Percentiles rank a stretch among this genome's conserved stretches.
phyloP scores from a whole-genome alignment of 768 basidiomycete species.

The Macrolepiota fuliginosa region DNA sequence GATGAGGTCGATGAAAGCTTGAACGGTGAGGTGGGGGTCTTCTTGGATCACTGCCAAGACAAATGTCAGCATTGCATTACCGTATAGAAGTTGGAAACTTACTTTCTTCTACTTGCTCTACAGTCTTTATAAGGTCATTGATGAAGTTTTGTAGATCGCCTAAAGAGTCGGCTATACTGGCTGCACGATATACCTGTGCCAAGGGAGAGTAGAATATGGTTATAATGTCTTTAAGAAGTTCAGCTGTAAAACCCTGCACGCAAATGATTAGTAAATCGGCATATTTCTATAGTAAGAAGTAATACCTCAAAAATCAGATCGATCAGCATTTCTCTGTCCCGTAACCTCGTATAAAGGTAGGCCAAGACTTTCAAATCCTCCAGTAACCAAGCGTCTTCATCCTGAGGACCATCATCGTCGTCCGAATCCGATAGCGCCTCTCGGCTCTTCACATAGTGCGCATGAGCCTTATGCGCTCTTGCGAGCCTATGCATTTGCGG shows the following conservation, averaged over 20 bases:
- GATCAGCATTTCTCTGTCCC: constrained; percentile 90
- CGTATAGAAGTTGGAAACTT: constrained; percentile 27
- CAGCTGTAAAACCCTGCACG: constrained; percentile 87
- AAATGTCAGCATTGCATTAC: constrained; percentile 2
- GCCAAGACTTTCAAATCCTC: constrained; percentile 86
- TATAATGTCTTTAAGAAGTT: constrained; percentile 95
- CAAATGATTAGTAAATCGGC: not conserved
- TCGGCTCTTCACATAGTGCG: constrained; percentile 62
- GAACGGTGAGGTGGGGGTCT: constrained; percentile 84
- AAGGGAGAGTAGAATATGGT: constrained; percentile 98
- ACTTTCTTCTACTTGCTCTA: constrained; percentile 90
- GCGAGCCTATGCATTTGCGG: constrained; percentile 81
- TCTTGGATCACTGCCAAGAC: constrained; percentile 64
- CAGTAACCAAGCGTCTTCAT: constrained; percentile 96
- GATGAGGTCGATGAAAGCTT: constrained; percentile 90
- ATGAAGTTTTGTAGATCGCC: constrained; percentile 91
- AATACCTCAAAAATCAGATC: constrained; percentile 91
- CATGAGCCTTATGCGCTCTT: constrained; percentile 75
- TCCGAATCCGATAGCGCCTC: constrained; percentile 76
- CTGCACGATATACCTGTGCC: constrained; percentile 96
- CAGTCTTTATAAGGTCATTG: constrained; percentile 92
- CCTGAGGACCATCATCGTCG: constrained; percentile 88
- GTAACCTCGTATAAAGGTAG: constrained; percentile 72
- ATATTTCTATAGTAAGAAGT: not conserved
- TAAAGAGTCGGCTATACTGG: constrained; percentile 93